phyloP scores from a whole-genome alignment of 2,329 filamentous ascomycete species.

The Sporothrix pallida region DNA sequence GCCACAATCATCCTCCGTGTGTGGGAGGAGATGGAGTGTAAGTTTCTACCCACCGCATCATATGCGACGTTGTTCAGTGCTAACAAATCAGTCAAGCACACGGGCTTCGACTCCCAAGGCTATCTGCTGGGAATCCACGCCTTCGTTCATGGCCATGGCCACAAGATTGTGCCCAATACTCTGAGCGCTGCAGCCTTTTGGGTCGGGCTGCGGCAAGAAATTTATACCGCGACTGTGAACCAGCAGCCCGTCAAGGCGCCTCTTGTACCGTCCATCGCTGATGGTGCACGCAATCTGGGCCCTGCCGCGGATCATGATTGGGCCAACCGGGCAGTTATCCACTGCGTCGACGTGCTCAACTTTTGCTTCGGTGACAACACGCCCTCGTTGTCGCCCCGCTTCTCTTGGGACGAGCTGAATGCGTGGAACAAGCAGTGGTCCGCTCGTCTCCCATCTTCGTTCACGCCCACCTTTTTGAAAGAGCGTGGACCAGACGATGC shows the following conservation, averaged over 20 bases:
- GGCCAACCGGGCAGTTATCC: constrained; percentile 66
- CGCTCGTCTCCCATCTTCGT: constrained; percentile 55
- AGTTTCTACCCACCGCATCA: neutral
- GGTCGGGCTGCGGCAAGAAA: constrained; percentile 64
- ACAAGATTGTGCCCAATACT: constrained; percentile 49
- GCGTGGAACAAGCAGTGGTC: constrained; percentile 56
- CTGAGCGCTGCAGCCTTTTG: constrained; percentile 62
- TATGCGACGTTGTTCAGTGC: neutral
- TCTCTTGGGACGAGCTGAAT: constrained; percentile 52
- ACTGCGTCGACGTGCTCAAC: constrained; percentile 68
- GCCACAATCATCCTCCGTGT: constrained; percentile 63
- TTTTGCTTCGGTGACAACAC: constrained; percentile 61
- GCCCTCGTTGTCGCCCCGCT: constrained; percentile 40
- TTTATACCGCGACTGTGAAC: constrained; percentile 60
- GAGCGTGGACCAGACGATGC: constrained; percentile 47
- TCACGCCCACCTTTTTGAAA: constrained; percentile 59
- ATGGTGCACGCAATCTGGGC: constrained; percentile 52
- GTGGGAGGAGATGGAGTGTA: constrained; percentile 59
- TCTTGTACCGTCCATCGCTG: constrained; percentile 57
- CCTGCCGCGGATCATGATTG: constrained; percentile 59
- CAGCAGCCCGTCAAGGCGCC: constrained; percentile 56
- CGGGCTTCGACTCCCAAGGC: constrained; percentile 54
- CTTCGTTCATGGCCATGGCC: constrained; percentile 52
- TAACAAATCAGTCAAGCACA: constrained; percentile 46
- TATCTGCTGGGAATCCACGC: constrained; percentile 55